Conservation (phyloP, 2,329 filamentous ascomycete genomes). For the Alternaria atra region DNA sequence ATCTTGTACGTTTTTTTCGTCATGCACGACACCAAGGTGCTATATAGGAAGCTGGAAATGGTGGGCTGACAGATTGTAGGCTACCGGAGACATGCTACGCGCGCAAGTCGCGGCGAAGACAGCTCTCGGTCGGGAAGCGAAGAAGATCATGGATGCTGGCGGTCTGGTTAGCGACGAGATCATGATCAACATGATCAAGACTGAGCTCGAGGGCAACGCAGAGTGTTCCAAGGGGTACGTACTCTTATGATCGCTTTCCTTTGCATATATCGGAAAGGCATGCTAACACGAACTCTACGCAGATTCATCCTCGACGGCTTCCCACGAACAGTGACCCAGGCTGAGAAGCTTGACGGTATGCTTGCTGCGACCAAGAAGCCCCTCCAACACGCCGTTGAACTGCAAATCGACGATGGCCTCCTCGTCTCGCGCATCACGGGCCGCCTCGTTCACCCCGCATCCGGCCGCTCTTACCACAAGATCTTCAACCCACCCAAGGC, state of each 20-base stretch:
- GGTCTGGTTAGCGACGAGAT: conserved; percentile 98
- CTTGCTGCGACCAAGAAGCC: conserved; percentile 78
- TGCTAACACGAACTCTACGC: conserved; percentile 14
- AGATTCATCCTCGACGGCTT: conserved; percentile 99
- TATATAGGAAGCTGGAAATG: neutral
- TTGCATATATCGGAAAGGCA: neutral
- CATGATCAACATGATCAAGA: conserved; percentile 99
- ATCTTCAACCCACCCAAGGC: conserved; percentile 98
- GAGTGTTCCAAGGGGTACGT: conserved; percentile 95
- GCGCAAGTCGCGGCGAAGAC: conserved; percentile 99
- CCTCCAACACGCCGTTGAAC: conserved; percentile 93
- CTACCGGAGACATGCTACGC: conserved; percentile 98
- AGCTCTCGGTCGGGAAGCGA: conserved; percentile 89
- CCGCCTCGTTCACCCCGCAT: conserved; percentile 93
- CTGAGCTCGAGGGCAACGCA: conserved; percentile 89
- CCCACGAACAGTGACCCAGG: conserved; percentile 94
- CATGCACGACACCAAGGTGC: neutral
- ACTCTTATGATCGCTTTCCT: neutral
- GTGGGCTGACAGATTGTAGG: conserved; percentile 63
- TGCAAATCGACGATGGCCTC: conserved; percentile 94
- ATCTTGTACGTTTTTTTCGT: conserved; percentile 73
- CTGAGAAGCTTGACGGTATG: conserved; percentile 94
- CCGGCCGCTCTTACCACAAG: conserved; percentile 96
- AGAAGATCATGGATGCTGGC: conserved; percentile 99
- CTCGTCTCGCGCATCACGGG: conserved; percentile 96